Conservation (phyloP, 1,284 basidiomycete genomes). For the Ustilago hordei region DNA sequence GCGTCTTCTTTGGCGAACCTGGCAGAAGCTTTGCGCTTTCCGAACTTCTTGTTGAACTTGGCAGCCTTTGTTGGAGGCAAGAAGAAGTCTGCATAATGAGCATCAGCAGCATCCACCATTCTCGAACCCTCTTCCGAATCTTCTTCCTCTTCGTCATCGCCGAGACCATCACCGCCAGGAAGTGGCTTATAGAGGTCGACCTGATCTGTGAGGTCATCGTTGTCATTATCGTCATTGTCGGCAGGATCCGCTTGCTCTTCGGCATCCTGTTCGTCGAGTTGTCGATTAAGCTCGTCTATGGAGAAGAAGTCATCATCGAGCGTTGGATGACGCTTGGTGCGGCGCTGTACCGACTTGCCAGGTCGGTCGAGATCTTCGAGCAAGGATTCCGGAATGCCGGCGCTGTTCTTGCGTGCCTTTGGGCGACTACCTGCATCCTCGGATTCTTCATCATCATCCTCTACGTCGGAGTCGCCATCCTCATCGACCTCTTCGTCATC, state of each 20-base stretch:
- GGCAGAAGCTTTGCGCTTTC: constrained; percentile 41
- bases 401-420: constrained; percentile 73
- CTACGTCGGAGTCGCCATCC: constrained; percentile 27
- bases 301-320: constrained; percentile 96
- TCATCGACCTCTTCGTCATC: constrained; percentile 40
- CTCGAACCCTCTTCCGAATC: constrained; percentile 39
- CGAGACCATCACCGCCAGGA: constrained; percentile 37
- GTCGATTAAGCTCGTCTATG: constrained; percentile 86
- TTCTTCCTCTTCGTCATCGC: constrained; percentile 50
- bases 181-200: constrained; percentile 67
- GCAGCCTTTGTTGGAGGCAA: constrained; percentile 46
- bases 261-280: constrained; percentile 84
- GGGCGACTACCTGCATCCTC: constrained; percentile 73
- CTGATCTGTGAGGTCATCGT: constrained; percentile 73
- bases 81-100: constrained; percentile 76
- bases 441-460: constrained; percentile 29
- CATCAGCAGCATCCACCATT: constrained; percentile 55
- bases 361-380: constrained; percentile 58
- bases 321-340: constrained; percentile 72
- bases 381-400: constrained; percentile 72
- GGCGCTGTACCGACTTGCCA: constrained; percentile 26
- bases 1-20: constrained; percentile 40
- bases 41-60: constrained; percentile 52
- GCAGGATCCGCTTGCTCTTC: constrained; percentile 73
- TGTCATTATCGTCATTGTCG: constrained; percentile 71